A percentile compares a stretch with the other conserved stretches of the same genome.
These are phyloP conservation scores for Phallus indusiatus DNA, from an alignment of 768 basidiomycete species.

Conservation along the genomic window DNA sequence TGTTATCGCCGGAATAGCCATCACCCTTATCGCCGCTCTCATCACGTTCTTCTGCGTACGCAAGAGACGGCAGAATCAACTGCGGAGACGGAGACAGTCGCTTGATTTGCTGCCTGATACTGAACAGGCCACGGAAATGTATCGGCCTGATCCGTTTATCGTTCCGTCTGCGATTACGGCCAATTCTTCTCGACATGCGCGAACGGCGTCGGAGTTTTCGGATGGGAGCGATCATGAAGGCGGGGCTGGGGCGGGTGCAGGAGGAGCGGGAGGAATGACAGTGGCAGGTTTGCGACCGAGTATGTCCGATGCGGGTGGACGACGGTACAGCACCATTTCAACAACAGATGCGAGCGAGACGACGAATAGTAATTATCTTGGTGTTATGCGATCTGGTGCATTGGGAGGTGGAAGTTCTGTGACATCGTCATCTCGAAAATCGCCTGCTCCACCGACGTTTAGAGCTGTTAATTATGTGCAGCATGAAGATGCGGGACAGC, in stretches of 20 bases:
- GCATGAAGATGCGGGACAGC: slow-evolving; percentile 69
- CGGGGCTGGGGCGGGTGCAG: no score
- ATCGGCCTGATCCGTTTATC: slow-evolving; percentile 68
- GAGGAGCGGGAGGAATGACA: no score
- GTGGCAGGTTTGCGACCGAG: no score
- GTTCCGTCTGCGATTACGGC: slow-evolving; percentile 49
- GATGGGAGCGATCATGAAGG: no score
- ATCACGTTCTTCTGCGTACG: slow-evolving; percentile 40
- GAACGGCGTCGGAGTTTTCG: slow-evolving; percentile 17
- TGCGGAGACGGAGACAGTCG: slow-evolving; percentile 42
- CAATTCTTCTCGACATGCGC: background rate
- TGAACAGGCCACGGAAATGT: slow-evolving; percentile 54
- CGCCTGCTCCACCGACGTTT: no score
- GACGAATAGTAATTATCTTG: no score
- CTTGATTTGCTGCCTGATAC: slow-evolving; percentile 52
- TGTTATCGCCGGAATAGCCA: slow-evolving; percentile 48
- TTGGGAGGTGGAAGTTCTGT: slow-evolving; percentile 15
- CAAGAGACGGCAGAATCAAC: slow-evolving; percentile 33
- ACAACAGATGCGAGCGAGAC: slow-evolving; percentile 18
- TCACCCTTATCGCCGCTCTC: slow-evolving; percentile 31
- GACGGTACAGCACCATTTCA: slow-evolving; percentile 11
- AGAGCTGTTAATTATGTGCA: slow-evolving; percentile 74
- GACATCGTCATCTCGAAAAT: no score
- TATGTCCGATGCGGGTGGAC: slow-evolving; percentile 4
- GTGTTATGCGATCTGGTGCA: no score